Evolutionary conservation across 768 basidiomycete species (phyloP), one percentile per base, ranked within the genome.

Genomic region (Hortiboletus flavorubellus): DNA sequence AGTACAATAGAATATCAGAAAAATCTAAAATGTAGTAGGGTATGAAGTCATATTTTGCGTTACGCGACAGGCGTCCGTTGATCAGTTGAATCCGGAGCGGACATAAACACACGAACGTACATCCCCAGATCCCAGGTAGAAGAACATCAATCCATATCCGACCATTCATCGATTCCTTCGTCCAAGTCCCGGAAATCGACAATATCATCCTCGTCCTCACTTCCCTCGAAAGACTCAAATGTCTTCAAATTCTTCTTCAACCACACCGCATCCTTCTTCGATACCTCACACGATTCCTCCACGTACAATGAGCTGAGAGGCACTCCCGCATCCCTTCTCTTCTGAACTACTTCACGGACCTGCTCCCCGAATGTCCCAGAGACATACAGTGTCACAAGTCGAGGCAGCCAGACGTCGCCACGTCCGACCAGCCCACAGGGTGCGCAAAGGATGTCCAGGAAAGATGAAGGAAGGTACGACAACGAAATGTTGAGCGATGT

Each of bases 161-260:
- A 61, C 65, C 58, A 67, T 9, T 56, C 57, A 41, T 56, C 54
- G 2, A 41, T 9, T 11, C 59, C 64, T 7, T 54, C 58, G 2
- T 39, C 2, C 37, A 50, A 21, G 42, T 70, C 68, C 6, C 68
- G 72, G 14, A 62, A 61, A 23, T 70, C 73, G 7, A 59, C 53
- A 16, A 58, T 56, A 40, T 21, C 21, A 21, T 68, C 72, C 16
- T 73, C 84, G 29, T 76, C 75, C 44, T 76, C 76, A 43, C 83
- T 84, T 34, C 81, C 76, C 54, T 82, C 83, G 56, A 84, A 87
- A 57, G 74, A 78, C 11, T 80, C 79, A 15, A 87, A 75, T 33
- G 70, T 70, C 54, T 81, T 77, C 48, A 84, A 47, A 59, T 86
- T 73, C 6, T 67, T 66, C 48, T 66, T 72, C 38, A 88, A 62